A percentile compares a stretch with the other conserved stretches of the same genome.
These are phyloP conservation scores for Dinochytrium kinnereticum DNA, from an alignment of 371 early-diverging fungal genomes.

Conservation along the genomic window DNA sequence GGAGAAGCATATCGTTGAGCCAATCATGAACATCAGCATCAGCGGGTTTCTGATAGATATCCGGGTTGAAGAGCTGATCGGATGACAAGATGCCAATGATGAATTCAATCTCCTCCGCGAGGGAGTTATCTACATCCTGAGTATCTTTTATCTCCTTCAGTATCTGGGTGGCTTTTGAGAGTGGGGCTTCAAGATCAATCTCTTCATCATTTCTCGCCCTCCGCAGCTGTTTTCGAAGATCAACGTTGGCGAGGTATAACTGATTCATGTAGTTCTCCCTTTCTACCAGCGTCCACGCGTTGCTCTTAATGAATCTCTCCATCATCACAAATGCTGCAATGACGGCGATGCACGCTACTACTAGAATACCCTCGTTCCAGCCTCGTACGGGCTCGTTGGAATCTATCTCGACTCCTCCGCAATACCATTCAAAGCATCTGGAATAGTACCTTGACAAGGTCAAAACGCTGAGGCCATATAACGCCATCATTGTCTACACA, in stretches of 20 bases:
- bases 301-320: conserved; percentile 48
- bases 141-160: conserved; percentile 46
- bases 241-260: conserved; percentile 51
- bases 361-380: conserved; percentile 38
- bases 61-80: conserved; percentile 52
- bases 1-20: conserved; percentile 48
- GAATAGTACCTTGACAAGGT: conserved; percentile 40
- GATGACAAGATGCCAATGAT: conserved; percentile 50
- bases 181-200: conserved; percentile 53
- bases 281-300: conserved; percentile 49
- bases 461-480: conserved; percentile 18
- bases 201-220: conserved; percentile 37
- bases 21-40: conserved; percentile 56
- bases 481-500: conserved; percentile 14
- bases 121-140: conserved; percentile 28
- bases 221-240: conserved; percentile 49
- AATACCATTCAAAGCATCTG: conserved; percentile 25
- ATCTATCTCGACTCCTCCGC: conserved; percentile 36
- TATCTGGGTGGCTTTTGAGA: conserved; percentile 48
- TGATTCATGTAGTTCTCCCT: conserved; percentile 47
- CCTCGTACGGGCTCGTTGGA: conserved; percentile 26
- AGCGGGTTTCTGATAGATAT: conserved; percentile 40
- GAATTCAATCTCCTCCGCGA: conserved; percentile 39
- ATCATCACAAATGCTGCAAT: conserved; percentile 36
- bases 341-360: conserved; percentile 33